Percentiles rank a stretch among this genome's conserved stretches.
phyloP scores from a whole-genome alignment of 1,284 basidiomycete species.

The Ustilago lituana region DNA sequence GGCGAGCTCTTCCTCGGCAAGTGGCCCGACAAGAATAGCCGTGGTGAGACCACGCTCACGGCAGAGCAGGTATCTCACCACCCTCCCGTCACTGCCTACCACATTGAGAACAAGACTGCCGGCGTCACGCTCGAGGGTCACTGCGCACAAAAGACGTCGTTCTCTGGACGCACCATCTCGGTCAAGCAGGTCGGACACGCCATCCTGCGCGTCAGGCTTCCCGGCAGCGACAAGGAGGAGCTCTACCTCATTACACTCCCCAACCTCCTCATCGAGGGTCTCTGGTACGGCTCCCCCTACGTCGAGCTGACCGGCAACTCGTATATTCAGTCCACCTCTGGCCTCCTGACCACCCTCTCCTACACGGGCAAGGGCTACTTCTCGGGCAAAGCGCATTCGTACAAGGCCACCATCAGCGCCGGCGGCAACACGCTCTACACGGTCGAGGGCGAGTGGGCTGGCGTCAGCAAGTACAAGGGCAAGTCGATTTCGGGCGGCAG shows the following conservation, averaged over 20 bases:
- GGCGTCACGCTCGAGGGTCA: slow-evolving; percentile 85
- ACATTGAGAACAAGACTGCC: slow-evolving; percentile 83
- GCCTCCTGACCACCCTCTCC: slow-evolving; percentile 74
- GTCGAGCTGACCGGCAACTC: slow-evolving; percentile 87
- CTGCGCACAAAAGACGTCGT: slow-evolving; percentile 91
- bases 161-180: slow-evolving; percentile 77
- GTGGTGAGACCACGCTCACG: slow-evolving; percentile 83
- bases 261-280: slow-evolving; percentile 67
- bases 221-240: slow-evolving; percentile 71
- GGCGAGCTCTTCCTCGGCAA: slow-evolving; percentile 88
- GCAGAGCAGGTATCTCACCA: slow-evolving; percentile 83
- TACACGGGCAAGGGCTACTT: slow-evolving; percentile 96
- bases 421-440: slow-evolving; percentile 71
- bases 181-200: slow-evolving; percentile 98
- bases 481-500: slow-evolving; percentile 51
- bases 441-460: slow-evolving; percentile 90
- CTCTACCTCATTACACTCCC: slow-evolving; percentile 90
- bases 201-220: slow-evolving; percentile 77
- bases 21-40: slow-evolving; percentile 84
- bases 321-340: slow-evolving; percentile 83
- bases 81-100: slow-evolving; percentile 72
- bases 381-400: slow-evolving; percentile 88
- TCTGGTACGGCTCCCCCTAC: slow-evolving; percentile 74
- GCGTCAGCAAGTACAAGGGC: slow-evolving; percentile 71
- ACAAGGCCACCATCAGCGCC: slow-evolving; percentile 80